Evolutionary conservation across 441 rosid genomes (phyloP).

Genomic region (Aleurites moluccanus): DNA sequence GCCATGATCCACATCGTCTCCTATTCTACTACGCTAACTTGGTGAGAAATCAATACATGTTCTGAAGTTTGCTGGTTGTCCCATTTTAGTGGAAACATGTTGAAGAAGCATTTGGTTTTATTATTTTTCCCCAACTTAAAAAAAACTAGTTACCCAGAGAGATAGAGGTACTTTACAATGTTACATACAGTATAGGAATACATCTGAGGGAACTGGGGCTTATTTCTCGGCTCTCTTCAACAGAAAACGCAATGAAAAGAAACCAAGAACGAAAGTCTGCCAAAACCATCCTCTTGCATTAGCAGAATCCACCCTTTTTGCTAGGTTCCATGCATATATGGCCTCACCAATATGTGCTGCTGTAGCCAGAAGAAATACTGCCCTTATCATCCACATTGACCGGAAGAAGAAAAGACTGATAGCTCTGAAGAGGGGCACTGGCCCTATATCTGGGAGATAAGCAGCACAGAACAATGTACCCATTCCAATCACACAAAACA

Average conservation of each 20-base stretch:
- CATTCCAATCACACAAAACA: slow-evolving; percentile 55
- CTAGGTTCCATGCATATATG: slow-evolving; percentile 62
- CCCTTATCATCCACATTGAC: slow-evolving; percentile 45
- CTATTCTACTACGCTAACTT: too few relatives aligned
- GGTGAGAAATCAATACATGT: too few relatives aligned
- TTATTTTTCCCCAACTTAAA: not conserved
- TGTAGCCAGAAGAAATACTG: slow-evolving; percentile 37
- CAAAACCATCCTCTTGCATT: slow-evolving; percentile 89
- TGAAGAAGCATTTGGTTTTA: not conserved
- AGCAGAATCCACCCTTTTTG: slow-evolving; percentile 67
- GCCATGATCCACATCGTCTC: not conserved
- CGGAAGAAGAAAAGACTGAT: slow-evolving; percentile 53
- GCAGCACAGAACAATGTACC: slow-evolving; percentile 45
- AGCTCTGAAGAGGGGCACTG: slow-evolving; percentile 56
- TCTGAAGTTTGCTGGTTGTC: not conserved
- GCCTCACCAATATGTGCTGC: slow-evolving; percentile 58
- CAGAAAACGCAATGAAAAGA: slow-evolving; percentile 62
- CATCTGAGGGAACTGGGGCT: not conserved
- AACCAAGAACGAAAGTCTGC: slow-evolving; percentile 77
- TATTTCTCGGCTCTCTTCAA: slow-evolving; percentile 55
- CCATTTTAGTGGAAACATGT: not conserved
- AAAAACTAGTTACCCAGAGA: not conserved
- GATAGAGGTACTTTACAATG: not conserved
- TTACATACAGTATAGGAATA: not conserved
- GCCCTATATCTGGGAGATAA: slow-evolving; percentile 72